Evolutionary conservation across 2,329 filamentous ascomycete species (phyloP).

Genomic region (Ophiocordyceps camponoti-leonardi): DNA sequence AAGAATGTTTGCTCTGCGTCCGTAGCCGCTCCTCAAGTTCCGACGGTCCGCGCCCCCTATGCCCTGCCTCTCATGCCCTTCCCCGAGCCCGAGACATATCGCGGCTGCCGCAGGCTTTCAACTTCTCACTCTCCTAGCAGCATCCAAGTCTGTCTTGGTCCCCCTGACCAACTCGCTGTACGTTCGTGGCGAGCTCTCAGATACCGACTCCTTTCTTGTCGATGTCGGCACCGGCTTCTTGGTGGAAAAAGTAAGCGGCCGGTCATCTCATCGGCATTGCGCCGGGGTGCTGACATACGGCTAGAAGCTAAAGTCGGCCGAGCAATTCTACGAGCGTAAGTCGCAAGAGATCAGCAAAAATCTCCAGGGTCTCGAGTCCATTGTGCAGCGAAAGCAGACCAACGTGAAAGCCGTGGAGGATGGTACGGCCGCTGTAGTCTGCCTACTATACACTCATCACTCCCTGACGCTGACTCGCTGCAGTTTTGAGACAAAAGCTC

Average conservation of each 20-base stretch:
- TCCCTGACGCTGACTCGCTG: neutral
- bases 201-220: slow-evolving; percentile 64
- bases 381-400: slow-evolving; percentile 55
- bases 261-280: neutral
- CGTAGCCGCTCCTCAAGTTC: slow-evolving; percentile 19
- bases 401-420: slow-evolving; percentile 83
- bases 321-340: slow-evolving; percentile 39
- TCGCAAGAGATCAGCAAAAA: slow-evolving; percentile 33
- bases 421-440: slow-evolving; percentile 28
- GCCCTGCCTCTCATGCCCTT: neutral
- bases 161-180: slow-evolving; percentile 90
- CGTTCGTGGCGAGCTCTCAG: slow-evolving; percentile 65
- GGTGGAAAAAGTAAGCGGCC: slow-evolving; percentile 61
- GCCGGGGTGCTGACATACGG: slow-evolving; percentile 2
- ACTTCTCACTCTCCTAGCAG: slow-evolving; percentile 3
- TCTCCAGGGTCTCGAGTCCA: slow-evolving; percentile 37
- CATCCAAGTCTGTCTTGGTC: slow-evolving; percentile 54
- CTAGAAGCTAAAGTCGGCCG: slow-evolving; percentile 35
- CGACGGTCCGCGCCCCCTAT: slow-evolving; percentile 10
- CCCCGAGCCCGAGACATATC: neutral
- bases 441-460: slow-evolving; percentile 1
- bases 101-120: neutral
- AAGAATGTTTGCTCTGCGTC: slow-evolving; percentile 72
- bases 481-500: slow-evolving; percentile 26
- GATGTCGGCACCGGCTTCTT: slow-evolving; percentile 91